A percentile compares a stretch with the other conserved stretches of the same genome.
phyloP scores from a whole-genome alignment of 1,284 basidiomycete genomes.

The Naganishia albida region DNA sequence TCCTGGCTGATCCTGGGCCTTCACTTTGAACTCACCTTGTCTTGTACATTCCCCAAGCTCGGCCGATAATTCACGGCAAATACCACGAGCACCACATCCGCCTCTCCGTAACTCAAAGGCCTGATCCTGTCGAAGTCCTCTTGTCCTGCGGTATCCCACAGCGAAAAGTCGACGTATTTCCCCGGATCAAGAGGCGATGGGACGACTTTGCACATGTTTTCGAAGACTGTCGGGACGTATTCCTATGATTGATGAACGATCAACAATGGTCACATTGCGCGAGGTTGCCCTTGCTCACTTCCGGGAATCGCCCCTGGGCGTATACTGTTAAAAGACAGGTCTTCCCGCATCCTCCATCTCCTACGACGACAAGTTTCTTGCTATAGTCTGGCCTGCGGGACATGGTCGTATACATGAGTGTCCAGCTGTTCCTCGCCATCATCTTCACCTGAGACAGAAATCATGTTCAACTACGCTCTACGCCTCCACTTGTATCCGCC shows the following conservation, averaged over 20 bases:
- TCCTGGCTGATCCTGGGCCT: background rate
- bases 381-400: slow-evolving; percentile 70
- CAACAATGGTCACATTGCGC: background rate
- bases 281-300: slow-evolving; percentile 61
- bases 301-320: slow-evolving; percentile 95
- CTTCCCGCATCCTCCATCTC: slow-evolving; percentile 73
- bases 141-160: slow-evolving; percentile 99
- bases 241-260: slow-evolving; percentile 59
- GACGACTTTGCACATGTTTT: slow-evolving; percentile 92
- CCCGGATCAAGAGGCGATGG: slow-evolving; percentile 68
- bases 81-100: slow-evolving; percentile 93
- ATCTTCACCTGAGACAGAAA: background rate
- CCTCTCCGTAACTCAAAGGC: slow-evolving; percentile 93
- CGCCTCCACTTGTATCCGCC: background rate
- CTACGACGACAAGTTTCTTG: slow-evolving; percentile 84
- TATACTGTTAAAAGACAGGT: slow-evolving; percentile 63
- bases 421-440: too few species aligned
- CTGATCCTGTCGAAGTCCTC: slow-evolving; percentile 96
- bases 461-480: too few species aligned
- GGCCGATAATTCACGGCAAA: slow-evolving; percentile 98
- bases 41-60: slow-evolving; percentile 88
- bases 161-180: slow-evolving; percentile 86
- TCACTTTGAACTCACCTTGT: slow-evolving; percentile 57
- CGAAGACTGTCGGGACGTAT: slow-evolving; percentile 97
- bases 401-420: slow-evolving; percentile 29